A percentile compares a stretch with the other conserved stretches of the same genome.
These are phyloP conservation scores for Colletotrichum cordylinicola DNA, from an alignment of 2,329 filamentous ascomycete genomes.

Conservation along the genomic window DNA sequence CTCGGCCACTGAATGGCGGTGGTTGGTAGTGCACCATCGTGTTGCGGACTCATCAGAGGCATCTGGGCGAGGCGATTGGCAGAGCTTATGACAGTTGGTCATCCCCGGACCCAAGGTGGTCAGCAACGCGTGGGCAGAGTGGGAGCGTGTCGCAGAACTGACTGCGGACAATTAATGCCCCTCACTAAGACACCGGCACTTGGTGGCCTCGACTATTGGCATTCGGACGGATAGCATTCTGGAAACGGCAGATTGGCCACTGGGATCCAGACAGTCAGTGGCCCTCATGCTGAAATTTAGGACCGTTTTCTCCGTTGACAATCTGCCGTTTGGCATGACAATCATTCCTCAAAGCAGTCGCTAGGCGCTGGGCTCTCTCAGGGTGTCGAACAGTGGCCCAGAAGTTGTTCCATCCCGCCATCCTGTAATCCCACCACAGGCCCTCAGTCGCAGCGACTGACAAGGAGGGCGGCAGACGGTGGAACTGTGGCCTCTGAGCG, in stretches of 20 bases:
- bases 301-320: background rate
- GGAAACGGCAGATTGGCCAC: background rate
- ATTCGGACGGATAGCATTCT: background rate
- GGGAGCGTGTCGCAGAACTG: background rate
- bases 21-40: background rate
- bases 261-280: background rate
- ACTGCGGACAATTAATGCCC: background rate
- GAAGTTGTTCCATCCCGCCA: background rate
- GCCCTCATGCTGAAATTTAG: background rate
- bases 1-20: background rate
- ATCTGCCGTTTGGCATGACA: background rate
- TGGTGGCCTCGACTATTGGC: background rate
- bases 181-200: conserved; percentile 3
- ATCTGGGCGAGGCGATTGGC: background rate
- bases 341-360: background rate
- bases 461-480: background rate
- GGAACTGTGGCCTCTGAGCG: background rate
- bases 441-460: background rate
- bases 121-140: background rate
- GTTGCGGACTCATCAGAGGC: background rate
- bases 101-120: background rate
- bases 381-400: background rate
- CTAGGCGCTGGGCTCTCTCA: background rate
- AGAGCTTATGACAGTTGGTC: background rate
- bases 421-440: conserved; percentile 2